Conservation (phyloP, 257 asterid species). For the Coffea canephora region DNA sequence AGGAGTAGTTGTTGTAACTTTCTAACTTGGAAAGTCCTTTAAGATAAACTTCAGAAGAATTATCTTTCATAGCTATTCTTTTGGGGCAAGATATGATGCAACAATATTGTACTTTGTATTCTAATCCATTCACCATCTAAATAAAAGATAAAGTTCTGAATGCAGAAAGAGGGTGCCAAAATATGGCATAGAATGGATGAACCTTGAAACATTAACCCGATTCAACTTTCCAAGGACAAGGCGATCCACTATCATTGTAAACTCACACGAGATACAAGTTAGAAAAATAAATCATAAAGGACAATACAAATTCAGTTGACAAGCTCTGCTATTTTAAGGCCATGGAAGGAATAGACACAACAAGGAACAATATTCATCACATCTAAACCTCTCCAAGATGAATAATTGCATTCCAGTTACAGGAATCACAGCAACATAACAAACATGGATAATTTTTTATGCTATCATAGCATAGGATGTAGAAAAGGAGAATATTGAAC, state of each 20-base stretch:
- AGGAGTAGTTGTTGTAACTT: not conserved
- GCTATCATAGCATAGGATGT: not conserved
- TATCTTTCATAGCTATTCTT: not conserved
- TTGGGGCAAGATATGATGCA: not conserved
- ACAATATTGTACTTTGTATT: not conserved
- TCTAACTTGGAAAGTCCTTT: not conserved
- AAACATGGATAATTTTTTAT: not conserved
- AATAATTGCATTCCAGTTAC: not conserved
- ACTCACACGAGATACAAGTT: not conserved
- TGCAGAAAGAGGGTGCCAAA: not conserved
- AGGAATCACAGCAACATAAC: not conserved
- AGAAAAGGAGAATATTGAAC: not conserved
- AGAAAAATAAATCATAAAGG: too few relatives aligned
- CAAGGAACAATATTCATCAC: not conserved
- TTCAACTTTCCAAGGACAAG: not conserved
- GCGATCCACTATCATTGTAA: not conserved
- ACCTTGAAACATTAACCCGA: not conserved
- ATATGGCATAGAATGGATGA: not conserved
- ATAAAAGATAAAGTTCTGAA: not conserved
- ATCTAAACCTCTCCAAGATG: not conserved
- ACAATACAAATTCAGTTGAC: not conserved
- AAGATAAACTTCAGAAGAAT: not conserved
- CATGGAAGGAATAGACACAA: not conserved
- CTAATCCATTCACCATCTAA: not conserved
- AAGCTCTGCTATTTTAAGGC: not conserved